phyloP scores from a whole-genome alignment of 495 filamentous ascomycete species.

The Barbatosphaeria neglecta region DNA sequence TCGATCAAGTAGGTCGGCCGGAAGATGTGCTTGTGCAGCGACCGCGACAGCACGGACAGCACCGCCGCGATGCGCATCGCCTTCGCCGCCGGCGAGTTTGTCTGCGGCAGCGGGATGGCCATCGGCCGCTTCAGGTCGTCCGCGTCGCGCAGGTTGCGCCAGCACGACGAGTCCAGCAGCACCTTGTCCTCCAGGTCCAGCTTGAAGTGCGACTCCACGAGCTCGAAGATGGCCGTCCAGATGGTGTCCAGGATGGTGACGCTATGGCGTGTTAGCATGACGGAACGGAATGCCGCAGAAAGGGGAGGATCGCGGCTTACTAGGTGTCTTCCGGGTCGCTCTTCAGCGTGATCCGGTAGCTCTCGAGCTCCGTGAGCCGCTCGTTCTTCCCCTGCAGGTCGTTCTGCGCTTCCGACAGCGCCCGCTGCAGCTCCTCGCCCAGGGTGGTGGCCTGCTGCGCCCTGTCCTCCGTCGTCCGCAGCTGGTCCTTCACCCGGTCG shows the following conservation, averaged over 20 bases:
- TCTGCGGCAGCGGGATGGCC: constrained; percentile 20
- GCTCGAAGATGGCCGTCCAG: constrained; percentile 24
- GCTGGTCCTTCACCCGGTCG: constrained; percentile 13
- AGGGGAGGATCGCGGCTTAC: constrained; percentile 5
- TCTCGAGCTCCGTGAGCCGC: constrained; percentile 15
- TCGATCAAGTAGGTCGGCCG: constrained; percentile 23
- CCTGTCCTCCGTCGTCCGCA: constrained; percentile 16
- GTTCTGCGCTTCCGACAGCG: constrained; percentile 14
- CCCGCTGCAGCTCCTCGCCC: constrained; percentile 13
- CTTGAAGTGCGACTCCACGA: constrained; percentile 22
- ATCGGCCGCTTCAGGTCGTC: constrained; percentile 25
- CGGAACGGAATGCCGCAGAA: neutral
- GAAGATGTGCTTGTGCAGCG: constrained; percentile 22
- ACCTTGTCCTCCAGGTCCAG: constrained; percentile 20
- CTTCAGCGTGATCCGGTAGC: constrained; percentile 16
- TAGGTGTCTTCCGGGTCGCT: constrained; percentile 19
- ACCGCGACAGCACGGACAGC: constrained; percentile 21
- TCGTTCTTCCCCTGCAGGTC: constrained; percentile 9
- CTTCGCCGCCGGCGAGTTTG: constrained; percentile 24
- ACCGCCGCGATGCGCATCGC: constrained; percentile 27
- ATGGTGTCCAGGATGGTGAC: constrained; percentile 25
- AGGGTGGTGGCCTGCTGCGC: constrained; percentile 8
- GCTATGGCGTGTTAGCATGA: constrained; percentile 1
- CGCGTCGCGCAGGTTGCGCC: constrained; percentile 24
- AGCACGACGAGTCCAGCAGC: constrained; percentile 21